These are phyloP conservation scores for Alternaria angustiovoidea DNA, from an alignment of 2,329 filamentous ascomycete genomes.

Conservation along the genomic window DNA sequence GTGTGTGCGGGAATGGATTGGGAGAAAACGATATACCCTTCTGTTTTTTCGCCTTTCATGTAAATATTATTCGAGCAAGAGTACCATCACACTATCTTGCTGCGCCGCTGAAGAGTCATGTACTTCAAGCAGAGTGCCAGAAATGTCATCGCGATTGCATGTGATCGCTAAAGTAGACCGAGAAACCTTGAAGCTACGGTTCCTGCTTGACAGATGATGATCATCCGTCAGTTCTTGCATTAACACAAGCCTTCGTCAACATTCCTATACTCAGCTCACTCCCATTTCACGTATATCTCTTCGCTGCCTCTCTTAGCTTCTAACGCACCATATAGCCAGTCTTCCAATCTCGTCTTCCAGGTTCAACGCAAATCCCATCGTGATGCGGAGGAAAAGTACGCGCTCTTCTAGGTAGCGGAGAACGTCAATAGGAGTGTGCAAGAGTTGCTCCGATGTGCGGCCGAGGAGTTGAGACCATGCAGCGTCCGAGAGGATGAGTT, in stretches of 20 bases:
- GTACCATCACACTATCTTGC: not conserved
- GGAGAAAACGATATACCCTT: conserved; percentile 7
- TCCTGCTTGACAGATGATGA: not conserved
- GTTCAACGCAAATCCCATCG: conserved; percentile 65
- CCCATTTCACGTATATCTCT: not conserved
- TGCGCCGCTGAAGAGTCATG: not conserved
- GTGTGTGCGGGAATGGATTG: not conserved
- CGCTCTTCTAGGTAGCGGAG: conserved; percentile 62
- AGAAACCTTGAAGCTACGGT: not conserved
- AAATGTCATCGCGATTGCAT: not conserved
- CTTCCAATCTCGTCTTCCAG: conserved; percentile 42
- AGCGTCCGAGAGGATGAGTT: conserved; percentile 61
- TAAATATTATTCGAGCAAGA: not conserved
- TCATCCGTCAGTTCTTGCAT: not conserved
- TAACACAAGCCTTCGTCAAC: not conserved
- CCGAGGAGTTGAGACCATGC: conserved; percentile 64
- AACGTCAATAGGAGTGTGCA: conserved; percentile 48
- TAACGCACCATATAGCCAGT: conserved; percentile 45
- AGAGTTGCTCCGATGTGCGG: conserved; percentile 55
- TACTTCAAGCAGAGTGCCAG: not conserved
- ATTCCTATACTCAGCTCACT: not conserved
- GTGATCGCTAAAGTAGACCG: not conserved
- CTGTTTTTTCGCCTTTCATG: not conserved
- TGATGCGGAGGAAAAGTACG: conserved; percentile 61
- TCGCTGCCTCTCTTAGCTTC: conserved; percentile 15